These are phyloP conservation scores for Dothideomycetes sp. DNA, from an alignment of 2,329 filamentous ascomycete species.

Conservation along the genomic window DNA sequence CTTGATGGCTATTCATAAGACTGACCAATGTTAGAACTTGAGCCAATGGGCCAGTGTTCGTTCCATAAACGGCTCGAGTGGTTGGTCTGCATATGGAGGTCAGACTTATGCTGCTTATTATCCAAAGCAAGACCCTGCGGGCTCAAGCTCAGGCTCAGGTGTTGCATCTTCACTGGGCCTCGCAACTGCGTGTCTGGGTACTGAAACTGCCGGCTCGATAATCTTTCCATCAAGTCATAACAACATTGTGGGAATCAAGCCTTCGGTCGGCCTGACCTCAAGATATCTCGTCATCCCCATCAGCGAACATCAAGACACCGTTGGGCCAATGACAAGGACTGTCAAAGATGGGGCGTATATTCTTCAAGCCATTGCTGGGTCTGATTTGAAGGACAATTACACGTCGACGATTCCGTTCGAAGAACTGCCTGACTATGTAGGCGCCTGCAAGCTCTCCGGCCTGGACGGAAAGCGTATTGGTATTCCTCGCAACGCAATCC, in stretches of 20 bases:
- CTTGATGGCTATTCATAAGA: too few relatives aligned
- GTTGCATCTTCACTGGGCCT: conserved; percentile 50
- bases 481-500: conserved; percentile 49
- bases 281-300: conserved; percentile 55
- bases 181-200: conserved; percentile 47
- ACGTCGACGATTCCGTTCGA: conserved; percentile 47
- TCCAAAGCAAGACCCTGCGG: conserved; percentile 49
- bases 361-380: conserved; percentile 47
- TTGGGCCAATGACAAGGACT: conserved; percentile 47
- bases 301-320: conserved; percentile 43
- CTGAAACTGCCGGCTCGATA: conserved; percentile 56
- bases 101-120: conserved; percentile 53
- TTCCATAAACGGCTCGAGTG: conserved; percentile 45
- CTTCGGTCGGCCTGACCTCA: conserved; percentile 54
- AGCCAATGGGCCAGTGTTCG: conserved; percentile 56
- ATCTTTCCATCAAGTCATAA: conserved; percentile 44
- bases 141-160: conserved; percentile 51
- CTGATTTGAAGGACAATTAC: conserved; percentile 45
- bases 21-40: too few relatives aligned
- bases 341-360: conserved; percentile 49
- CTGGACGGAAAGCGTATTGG: conserved; percentile 52
- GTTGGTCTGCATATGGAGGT: conserved; percentile 55
- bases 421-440: conserved; percentile 48
- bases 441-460: conserved; percentile 42
- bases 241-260: conserved; percentile 57